phyloP scores from a whole-genome alignment of 495 filamentous ascomycete species.

The Parathielavia hyrcaniae region DNA sequence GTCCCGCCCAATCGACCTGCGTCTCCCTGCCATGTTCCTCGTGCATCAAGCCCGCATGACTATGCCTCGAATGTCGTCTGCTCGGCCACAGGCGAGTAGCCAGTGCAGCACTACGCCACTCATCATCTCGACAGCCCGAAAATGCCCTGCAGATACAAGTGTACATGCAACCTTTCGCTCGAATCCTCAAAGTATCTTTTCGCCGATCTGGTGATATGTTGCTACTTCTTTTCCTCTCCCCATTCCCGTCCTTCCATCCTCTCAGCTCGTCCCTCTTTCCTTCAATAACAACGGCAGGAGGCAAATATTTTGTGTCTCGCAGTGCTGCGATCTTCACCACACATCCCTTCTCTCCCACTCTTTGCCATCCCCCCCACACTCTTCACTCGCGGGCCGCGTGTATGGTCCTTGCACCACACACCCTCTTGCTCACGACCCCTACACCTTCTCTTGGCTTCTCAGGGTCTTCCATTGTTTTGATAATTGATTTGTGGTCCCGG shows the following conservation, averaged over 20 bases:
- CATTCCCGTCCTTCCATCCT: conserved; percentile 1
- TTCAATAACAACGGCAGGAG: conserved; percentile 8
- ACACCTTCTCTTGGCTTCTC: conserved; percentile 15
- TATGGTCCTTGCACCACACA: conserved; percentile 22
- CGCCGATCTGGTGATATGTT: conserved; percentile 21
- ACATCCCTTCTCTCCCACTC: not conserved
- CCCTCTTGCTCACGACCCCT: conserved; percentile 23
- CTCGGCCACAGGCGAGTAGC: conserved; percentile 9
- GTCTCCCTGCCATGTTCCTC: conserved; percentile 6
- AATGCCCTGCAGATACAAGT: conserved; percentile 10
- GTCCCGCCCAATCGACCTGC: conserved; percentile 16
- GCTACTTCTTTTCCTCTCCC: conserved; percentile 7
- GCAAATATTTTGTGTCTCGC: conserved; percentile 12
- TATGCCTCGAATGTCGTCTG: conserved; percentile 13
- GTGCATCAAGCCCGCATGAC: conserved; percentile 16
- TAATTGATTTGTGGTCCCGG: conserved; percentile 26
- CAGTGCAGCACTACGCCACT: conserved; percentile 20
- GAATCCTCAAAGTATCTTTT: conserved; percentile 14
- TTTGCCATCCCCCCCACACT: conserved; percentile 7
- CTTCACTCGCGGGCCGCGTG: conserved; percentile 14
- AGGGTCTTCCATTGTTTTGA: conserved; percentile 17
- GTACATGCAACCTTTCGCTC: not conserved
- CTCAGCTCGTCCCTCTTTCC: conserved; percentile 3
- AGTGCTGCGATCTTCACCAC: not conserved
- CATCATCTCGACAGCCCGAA: not conserved